Base-by-base conservation (phyloP, 129 eudicot species). In the Artemisia argyi region DNA sequence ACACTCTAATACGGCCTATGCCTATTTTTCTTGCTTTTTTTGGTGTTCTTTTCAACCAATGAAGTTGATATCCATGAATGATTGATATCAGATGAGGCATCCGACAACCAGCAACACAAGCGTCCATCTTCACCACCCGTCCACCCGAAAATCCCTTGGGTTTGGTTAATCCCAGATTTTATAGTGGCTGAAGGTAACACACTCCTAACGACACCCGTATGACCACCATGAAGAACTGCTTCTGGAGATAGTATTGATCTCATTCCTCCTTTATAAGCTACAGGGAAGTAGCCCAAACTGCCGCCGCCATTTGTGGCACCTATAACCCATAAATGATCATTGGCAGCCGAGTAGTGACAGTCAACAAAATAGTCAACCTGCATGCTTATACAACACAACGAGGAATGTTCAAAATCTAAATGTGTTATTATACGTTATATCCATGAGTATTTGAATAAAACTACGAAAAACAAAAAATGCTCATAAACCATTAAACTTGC, bases 301-400 rank as follows among this genome's bases (percentile, higher is more conserved):
- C 99, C 99, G 58, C 97, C 99, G 10, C 83, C 81, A 67, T 91
- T 88, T 10, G 99, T 90, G 76, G 91, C 99, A 7, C 99, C 97
- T 68, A 91, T 82, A 3, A 86, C 84, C 97, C 97, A 90, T 72
- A 95, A 74, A 30, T 76, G 82, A 49, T 88, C 88, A 57, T 88
- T 96, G 58, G 73, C 83, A 1, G 26, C 68, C 1, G 99, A 88
- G 79, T 87, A 84, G 83, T 88, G 91, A 79, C 99, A 95, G 72
- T 95, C 99, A n/a, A 95, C 89, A 82, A 95, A 88, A 78, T 95
- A 95, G 79, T 95, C 97, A 73, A 95, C 96, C 99, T 95, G 82
- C 71, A 65, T 76, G 15, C 28, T 58, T 52, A 7, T 66, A 9
- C 35, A 42, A 30, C 50, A 64, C 50, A 22, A 65, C 57, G 62